Percentiles rank a stretch among this genome's conserved stretches.
phyloP scores from a whole-genome alignment of 208 protist species.

The Trypanosoma congolense region DNA sequence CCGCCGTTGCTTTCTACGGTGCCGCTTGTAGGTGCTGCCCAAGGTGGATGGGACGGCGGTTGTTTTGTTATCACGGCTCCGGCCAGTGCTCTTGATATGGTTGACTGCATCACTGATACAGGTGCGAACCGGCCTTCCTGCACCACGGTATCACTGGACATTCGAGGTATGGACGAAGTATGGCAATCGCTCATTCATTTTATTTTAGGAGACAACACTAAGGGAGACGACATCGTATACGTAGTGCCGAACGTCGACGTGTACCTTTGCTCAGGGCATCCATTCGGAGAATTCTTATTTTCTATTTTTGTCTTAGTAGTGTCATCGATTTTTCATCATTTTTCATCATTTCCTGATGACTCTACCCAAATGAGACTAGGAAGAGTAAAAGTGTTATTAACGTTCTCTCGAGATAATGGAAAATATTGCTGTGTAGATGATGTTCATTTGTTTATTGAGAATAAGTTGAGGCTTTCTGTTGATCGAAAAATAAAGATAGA shows the following conservation, averaged over 20 bases:
- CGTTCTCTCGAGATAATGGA: slow-evolving; percentile 22
- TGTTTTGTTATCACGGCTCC: slow-evolving; percentile 19
- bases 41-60: not conserved
- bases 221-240: slow-evolving; percentile 10
- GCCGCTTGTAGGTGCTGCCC: slow-evolving; percentile 3
- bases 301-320: slow-evolving; percentile 37
- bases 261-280: slow-evolving; percentile 24
- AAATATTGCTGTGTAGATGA: slow-evolving; percentile 28
- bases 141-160: slow-evolving; percentile 10
- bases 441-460: slow-evolving; percentile 46
- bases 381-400: slow-evolving; percentile 24
- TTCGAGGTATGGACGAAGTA: slow-evolving; percentile 21
- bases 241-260: slow-evolving; percentile 37
- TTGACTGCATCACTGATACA: not conserved
- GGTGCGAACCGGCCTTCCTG: not conserved
- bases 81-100: not conserved
- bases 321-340: slow-evolving; percentile 31
- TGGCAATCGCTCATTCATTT: slow-evolving; percentile 22
- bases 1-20: slow-evolving; percentile 6
- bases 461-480: slow-evolving; percentile 34
- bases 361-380: slow-evolving; percentile 15
- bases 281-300: slow-evolving; percentile 39
- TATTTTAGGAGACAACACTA: slow-evolving; percentile 10
- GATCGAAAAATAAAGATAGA: slow-evolving; percentile 12
- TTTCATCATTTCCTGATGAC: slow-evolving; percentile 25